Evolutionary conservation across 345 rosid species (phyloP), one percentile per base, ranked within the genome.

Genomic region (Ricinus communis): DNA sequence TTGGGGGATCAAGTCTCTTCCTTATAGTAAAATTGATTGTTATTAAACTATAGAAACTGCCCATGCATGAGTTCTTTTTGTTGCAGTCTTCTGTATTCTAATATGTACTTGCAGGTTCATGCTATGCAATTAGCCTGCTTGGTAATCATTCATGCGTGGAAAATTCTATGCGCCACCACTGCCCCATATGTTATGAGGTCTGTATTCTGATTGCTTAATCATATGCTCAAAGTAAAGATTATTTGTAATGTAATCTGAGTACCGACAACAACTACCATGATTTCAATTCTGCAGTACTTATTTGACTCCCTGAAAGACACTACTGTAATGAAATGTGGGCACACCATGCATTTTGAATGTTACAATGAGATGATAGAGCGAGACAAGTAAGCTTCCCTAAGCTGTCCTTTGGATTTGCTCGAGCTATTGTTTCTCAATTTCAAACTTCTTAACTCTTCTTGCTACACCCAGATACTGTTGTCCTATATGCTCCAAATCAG

Each of bases 171-270:
- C 87, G 81, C 57, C 99, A 95, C 75, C 97, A 95, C 77, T 95
- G 99, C 80, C 93, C 99, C 65, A 95, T 95, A 57, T 95, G 99
- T 72, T 95, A 80, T 24, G 99, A 95, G 97, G 98, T 95, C 58
- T 25, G 79, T 56, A 11, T 72, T 57, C 12, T 60, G 46, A 64
- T n/a, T n/a, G 51, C 64, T 69, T 46, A 8, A 25, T 70, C 28
- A 1, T 24, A n/a, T 40, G 24, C 49, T 15, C 24, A 12, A n/a
- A 28, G 25, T 30, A 9, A 8, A n/a, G n/a, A 41, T 41, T 25
- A 24, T 38, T 12, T 8, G 59, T 49, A 27, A n/a, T 68, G 25
- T 16, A 28, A n/a, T n/a, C 72, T 69, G 43, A 77, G 22, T 13
- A 33, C 74, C 71, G 47, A 76, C 47, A 13, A 19, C 66, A 3